These are phyloP conservation scores for Fusarium sp. DNA, from an alignment of 2,329 filamentous ascomycete genomes.

Conservation along the genomic window DNA sequence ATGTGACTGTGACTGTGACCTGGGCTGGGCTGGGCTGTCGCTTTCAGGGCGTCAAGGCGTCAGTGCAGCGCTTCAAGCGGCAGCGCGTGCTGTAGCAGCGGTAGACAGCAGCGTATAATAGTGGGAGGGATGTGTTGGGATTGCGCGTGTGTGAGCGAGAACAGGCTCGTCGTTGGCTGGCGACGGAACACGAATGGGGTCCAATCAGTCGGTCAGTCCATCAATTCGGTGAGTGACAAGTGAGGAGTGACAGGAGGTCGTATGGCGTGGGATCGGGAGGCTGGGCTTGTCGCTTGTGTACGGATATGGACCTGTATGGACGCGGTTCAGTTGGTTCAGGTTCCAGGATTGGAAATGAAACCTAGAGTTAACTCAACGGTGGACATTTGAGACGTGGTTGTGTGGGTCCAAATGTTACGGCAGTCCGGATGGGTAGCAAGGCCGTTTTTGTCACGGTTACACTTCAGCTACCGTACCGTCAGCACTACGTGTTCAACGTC, in stretches of 20 bases:
- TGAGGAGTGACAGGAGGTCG: constrained; percentile 13
- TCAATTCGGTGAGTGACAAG: constrained; percentile 11
- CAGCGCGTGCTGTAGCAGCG: constrained; percentile 28
- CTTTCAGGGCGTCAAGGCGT: constrained; percentile 26
- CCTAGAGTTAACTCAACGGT: constrained; percentile 34
- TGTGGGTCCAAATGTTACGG: constrained; percentile 35
- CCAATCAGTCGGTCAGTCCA: constrained; percentile 19
- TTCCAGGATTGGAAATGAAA: constrained; percentile 42
- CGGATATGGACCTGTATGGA: constrained; percentile 34
- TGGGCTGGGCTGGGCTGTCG: neutral
- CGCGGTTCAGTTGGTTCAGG: constrained; percentile 39
- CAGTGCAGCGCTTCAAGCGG: constrained; percentile 35
- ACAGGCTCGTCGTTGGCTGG: constrained; percentile 35
- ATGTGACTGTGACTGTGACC: constrained; percentile 4
- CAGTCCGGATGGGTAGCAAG: neutral
- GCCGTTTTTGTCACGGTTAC: constrained; percentile 37
- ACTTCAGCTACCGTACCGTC: neutral
- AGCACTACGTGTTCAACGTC: neutral
- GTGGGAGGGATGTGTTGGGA: constrained; percentile 15
- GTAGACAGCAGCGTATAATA: constrained; percentile 17
- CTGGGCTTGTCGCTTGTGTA: constrained; percentile 39
- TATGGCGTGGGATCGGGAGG: constrained; percentile 27
- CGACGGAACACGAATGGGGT: constrained; percentile 30
- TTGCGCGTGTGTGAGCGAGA: constrained; percentile 26
- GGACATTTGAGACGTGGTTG: constrained; percentile 36